Base-by-base conservation (phyloP, 148 eudicot genomes). In the Silene uniflora region DNA sequence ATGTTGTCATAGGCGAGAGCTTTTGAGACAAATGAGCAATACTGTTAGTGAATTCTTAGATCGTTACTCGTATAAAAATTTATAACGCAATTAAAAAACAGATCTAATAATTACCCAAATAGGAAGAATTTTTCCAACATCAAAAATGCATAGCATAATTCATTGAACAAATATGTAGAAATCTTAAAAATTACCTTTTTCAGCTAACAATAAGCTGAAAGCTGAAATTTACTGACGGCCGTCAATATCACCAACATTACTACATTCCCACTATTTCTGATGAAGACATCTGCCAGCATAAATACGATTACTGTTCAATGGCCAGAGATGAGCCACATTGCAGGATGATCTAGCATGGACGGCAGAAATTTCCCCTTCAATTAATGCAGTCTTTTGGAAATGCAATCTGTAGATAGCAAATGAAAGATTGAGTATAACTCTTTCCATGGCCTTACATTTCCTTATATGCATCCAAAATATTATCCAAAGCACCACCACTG, bases 401-500 rank as follows among this genome's bases (percentile, higher is more conserved):
- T 55, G 76, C 62, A 77, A 71, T 62, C 70, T 74, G 60, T 74
- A 73, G 77, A 79, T 79, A 69, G 72, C 74, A 73, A 58, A 73
- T 79, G 81, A 67, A 79, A 79, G 74, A 69, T 73, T 73, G 44
- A 39, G 77, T 72, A 67, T 78, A 72, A 74, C 67, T 66, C 62
- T 67, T 67, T 21, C 61, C 32, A n/a, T 39, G 61, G 73, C 46
- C 77, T 78, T 62, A 74, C 73, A 47, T 49, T 68, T 73, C 59
- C 67, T 56, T 62, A 80, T 23, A 46, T 58, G 54, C 76, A 59
- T 81, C 83, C 83, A 77, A 80, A 73, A 78, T 64, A 59, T 58
- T 76, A 83, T 83, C 85, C 75, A 62, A 0, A 64, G 23, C 68
- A 64, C 63, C 61, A 64, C 63, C 61, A 72, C 35, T 76, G 82